Evolutionary conservation across 202 grass and related monocot species (phyloP).

Genomic region (Brachypodium distachyon): DNA sequence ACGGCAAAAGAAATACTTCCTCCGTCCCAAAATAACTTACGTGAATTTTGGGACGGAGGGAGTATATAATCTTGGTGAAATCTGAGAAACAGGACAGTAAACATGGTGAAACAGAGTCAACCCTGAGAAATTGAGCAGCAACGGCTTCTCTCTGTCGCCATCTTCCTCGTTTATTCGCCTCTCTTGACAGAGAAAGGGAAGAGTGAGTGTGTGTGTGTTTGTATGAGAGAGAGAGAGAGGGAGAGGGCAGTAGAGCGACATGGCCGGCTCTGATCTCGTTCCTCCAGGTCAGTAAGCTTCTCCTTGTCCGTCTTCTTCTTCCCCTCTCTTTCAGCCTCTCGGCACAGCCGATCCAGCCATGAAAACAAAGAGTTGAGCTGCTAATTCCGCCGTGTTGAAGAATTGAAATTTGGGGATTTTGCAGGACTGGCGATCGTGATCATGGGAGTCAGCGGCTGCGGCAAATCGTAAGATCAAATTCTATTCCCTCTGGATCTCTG

Average conservation of each 20-base stretch:
- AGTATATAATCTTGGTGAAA: no score
- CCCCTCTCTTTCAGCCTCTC: background rate
- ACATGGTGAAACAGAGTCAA: background rate
- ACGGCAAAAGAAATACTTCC: no score
- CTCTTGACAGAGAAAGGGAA: no score
- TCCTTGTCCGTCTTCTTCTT: background rate
- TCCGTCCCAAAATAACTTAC: no score
- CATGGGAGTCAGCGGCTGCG: conserved; percentile 87
- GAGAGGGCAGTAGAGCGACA: background rate
- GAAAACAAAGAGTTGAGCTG: no score
- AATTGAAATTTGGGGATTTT: no score
- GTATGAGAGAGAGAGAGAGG: background rate
- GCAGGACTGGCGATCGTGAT: conserved; percentile 63
- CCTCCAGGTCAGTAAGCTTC: conserved; percentile 16
- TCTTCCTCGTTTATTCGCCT: background rate
- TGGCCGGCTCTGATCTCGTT: conserved; percentile 16
- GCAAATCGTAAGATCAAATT: conserved; percentile 71
- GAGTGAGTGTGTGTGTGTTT: no score
- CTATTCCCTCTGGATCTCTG: background rate
- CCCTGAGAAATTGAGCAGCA: background rate
- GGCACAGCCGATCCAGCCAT: background rate
- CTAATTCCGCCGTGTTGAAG: background rate
- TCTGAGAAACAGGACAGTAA: background rate
- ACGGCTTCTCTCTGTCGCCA: background rate
- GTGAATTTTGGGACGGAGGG: no score